phyloP scores from a whole-genome alignment of 371 early-diverging fungal genomes.

The Blakeslea trispora region DNA sequence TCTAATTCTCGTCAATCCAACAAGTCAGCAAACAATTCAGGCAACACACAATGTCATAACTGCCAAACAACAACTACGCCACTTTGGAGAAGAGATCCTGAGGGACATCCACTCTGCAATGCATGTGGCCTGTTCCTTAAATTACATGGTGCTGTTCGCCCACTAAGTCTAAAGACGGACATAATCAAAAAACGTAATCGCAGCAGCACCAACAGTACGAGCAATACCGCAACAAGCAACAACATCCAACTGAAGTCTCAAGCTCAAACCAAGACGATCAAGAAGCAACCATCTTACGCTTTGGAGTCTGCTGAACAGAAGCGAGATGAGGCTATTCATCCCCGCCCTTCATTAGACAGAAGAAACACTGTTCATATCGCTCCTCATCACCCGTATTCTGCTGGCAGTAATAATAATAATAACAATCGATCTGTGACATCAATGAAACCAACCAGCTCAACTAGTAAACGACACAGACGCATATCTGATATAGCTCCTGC shows the following conservation, averaged over 20 bases:
- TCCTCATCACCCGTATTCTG: slow-evolving; percentile 4
- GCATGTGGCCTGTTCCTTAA: slow-evolving; percentile 76
- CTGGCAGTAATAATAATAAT: neutral
- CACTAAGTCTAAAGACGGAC: slow-evolving; percentile 77
- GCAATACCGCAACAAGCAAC: slow-evolving; percentile 23
- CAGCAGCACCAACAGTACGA: slow-evolving; percentile 8
- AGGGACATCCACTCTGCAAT: slow-evolving; percentile 67
- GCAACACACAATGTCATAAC: slow-evolving; percentile 75
- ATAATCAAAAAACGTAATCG: slow-evolving; percentile 87
- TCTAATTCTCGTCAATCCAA: neutral
- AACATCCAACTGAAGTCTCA: neutral
- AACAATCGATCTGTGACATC: slow-evolving; percentile 1
- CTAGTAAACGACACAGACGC: slow-evolving; percentile 14
- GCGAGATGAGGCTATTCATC: neutral
- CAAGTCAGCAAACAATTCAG: neutral
- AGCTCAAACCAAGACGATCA: neutral
- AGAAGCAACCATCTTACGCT: neutral
- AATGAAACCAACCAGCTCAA: slow-evolving; percentile 3
- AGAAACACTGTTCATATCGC: slow-evolving; percentile 19
- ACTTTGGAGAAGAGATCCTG: slow-evolving; percentile 92
- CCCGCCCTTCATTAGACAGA: slow-evolving; percentile 1
- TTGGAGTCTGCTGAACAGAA: neutral
- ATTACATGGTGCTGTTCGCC: slow-evolving; percentile 86
- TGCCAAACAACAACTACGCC: slow-evolving; percentile 92
- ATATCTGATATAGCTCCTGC: slow-evolving; percentile 11